phyloP scores from a whole-genome alignment of 1,139 yeast species.

The Protomyces arabidopsidicola region DNA sequence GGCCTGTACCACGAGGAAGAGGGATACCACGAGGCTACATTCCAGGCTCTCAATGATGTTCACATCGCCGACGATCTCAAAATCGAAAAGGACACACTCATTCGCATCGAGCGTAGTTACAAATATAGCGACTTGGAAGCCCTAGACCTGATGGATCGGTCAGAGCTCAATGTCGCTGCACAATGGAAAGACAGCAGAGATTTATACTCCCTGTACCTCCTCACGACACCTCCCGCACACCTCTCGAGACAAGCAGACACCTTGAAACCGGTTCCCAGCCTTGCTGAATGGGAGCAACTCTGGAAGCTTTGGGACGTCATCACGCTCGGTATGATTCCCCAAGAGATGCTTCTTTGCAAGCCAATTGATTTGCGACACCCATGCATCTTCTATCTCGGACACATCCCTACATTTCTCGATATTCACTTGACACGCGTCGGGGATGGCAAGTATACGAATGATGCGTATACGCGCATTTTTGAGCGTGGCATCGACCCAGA shows the following conservation, averaged over 20 bases:
- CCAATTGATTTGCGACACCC: constrained; percentile 34
- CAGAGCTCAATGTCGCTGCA: constrained; percentile 19
- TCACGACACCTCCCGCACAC: constrained; percentile 9
- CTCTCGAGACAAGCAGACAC: constrained; percentile 15
- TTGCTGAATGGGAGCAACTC: constrained; percentile 31
- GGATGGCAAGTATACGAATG: constrained; percentile 4
- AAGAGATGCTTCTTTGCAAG: constrained; percentile 30
- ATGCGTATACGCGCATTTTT: constrained; percentile 30
- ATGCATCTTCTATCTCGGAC: constrained; percentile 34
- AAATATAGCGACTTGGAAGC: constrained; percentile 32
- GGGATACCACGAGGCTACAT: constrained; percentile 34
- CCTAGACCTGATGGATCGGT: constrained; percentile 25
- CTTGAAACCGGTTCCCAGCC: constrained; percentile 26
- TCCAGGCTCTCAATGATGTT: constrained; percentile 29
- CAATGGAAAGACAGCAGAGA: constrained; percentile 30
- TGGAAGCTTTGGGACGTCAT: constrained; percentile 33
- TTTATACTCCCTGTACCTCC: constrained; percentile 30
- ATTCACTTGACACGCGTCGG: constrained; percentile 32
- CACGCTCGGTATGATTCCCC: constrained; percentile 31
- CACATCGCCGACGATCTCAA: constrained; percentile 12
- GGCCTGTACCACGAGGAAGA: constrained; percentile 31
- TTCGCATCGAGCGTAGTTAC: constrained; percentile 33
- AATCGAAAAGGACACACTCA: constrained; percentile 28
- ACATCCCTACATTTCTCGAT: constrained; percentile 34
- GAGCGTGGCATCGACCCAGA: constrained; percentile 35